These are phyloP conservation scores for Nyctanthes arbortristis DNA, from an alignment of 257 asterid genomes.

Conservation along the genomic window DNA sequence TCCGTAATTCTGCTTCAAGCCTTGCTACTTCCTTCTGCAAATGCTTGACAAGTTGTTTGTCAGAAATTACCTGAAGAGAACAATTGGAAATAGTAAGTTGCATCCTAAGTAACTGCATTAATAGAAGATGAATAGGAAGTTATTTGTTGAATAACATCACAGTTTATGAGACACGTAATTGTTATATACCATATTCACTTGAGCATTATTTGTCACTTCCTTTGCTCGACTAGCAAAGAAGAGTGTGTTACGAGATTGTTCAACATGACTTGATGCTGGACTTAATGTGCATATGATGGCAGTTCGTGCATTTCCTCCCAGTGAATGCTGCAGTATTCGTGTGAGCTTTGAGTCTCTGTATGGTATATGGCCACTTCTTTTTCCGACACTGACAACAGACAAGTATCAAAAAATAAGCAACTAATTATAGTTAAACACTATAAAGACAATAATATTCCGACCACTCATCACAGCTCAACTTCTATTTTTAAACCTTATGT, in stretches of 20 bases:
- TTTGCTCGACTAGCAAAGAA: slow-evolving; percentile 91
- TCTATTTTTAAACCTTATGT: background rate
- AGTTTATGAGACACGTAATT: slow-evolving; percentile 2
- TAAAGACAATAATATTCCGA: no score
- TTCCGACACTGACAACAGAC: slow-evolving; percentile 65
- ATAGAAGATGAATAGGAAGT: background rate
- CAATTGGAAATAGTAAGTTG: background rate
- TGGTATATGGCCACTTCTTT: slow-evolving; percentile 91
- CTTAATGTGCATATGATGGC: slow-evolving; percentile 97
- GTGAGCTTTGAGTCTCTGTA: slow-evolving; percentile 96
- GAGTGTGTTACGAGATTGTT: slow-evolving; percentile 93
- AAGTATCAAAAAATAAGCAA: slow-evolving; percentile 15
- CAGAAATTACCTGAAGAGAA: slow-evolving; percentile 73
- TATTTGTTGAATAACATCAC: background rate
- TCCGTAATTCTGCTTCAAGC: slow-evolving; percentile 82
- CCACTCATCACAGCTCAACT: background rate
- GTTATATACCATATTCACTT: slow-evolving; percentile 79
- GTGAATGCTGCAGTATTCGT: slow-evolving; percentile 92
- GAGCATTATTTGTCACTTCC: slow-evolving; percentile 94
- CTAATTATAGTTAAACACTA: no score
- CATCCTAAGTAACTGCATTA: background rate
- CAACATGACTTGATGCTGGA: slow-evolving; percentile 89
- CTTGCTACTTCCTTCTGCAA: slow-evolving; percentile 96
- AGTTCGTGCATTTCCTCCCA: slow-evolving; percentile 98
- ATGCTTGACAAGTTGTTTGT: slow-evolving; percentile 92